Base-by-base conservation (phyloP, 768 basidiomycete species). In the Tylopilus subfusipes region DNA sequence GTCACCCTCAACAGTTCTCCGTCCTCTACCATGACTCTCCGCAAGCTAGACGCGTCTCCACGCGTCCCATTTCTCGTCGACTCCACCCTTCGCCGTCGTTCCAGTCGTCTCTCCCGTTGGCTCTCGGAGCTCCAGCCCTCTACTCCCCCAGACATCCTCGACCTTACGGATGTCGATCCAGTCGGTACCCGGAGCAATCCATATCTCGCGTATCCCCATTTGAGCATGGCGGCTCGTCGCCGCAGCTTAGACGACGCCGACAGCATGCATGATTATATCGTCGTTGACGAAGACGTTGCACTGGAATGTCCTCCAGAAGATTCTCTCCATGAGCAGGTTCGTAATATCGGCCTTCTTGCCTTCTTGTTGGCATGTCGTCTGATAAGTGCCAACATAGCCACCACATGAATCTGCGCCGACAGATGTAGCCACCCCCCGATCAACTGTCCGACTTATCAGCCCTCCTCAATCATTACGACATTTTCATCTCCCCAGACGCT, bases 101-200 rank as follows among this genome's bases (percentile, higher is more conserved):
- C 75, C 16, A 75, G 73, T 56, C 76, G 67, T 48, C 60, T 78
- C 38, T 73, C 76, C 34, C 72, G 65, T n/a, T 79, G 78, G 78
- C 68, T 80, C 18, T 66, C 62, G 3, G 78, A 79, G 21, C 72
- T 77, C 49, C 73, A 72, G 50, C 47, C 62, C 11, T 47, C 58
- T 16, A 55, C 62, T 42, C 42, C 56, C 34, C 51, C 59, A n/a
- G 63, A 62, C 30, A 47, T 58, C 34, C 48, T 58, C 27, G 58
- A 62, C 54, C 53, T 63, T 34, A 58, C 56, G 11, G 53, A 68
- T 31, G 58, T 60, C 36, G 64, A 65, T 49, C 64, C 61, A 46
- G 39, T 65, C 18, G 69, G 69, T 27, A 68, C 73, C 18, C 58
- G 47, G 27, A 64, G 71, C 48, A 67, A 74, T 50, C 73, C 75